A percentile compares a stretch with the other conserved stretches of the same genome.
phyloP scores from a whole-genome alignment of 164 flowering plant species.

The Tetrastigma voinierianum region DNA sequence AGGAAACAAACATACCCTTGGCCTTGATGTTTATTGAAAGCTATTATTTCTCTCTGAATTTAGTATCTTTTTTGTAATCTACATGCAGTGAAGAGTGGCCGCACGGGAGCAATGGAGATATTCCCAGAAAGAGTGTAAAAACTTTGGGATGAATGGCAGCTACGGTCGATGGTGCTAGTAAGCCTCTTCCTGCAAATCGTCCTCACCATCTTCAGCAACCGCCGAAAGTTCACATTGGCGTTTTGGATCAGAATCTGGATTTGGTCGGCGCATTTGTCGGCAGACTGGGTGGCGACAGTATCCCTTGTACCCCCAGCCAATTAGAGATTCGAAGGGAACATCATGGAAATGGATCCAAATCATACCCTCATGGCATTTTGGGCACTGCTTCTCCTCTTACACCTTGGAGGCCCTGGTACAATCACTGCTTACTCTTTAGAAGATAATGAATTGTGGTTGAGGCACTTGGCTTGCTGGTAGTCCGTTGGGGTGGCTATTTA shows the following conservation, averaged over 20 bases:
- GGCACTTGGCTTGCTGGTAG: constrained; percentile 13
- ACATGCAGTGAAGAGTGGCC: neutral
- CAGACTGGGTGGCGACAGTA: constrained; percentile 17
- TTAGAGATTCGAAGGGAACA: neutral
- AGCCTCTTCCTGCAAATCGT: constrained; percentile 19
- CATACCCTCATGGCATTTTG: constrained; percentile 9
- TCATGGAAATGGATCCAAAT: neutral
- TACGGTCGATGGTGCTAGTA: constrained; percentile 1
- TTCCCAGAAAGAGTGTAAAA: neutral
- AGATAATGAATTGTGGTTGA: constrained; percentile 29
- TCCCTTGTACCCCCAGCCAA: constrained; percentile 12
- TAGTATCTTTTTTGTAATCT: no score
- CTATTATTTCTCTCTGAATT: no score
- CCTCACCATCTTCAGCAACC: constrained; percentile 13
- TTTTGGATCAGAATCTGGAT: neutral
- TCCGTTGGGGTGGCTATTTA: neutral
- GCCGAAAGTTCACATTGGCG: constrained; percentile 1
- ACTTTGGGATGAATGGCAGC: constrained; percentile 19
- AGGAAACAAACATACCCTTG: no score
- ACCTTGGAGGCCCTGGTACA: constrained; percentile 30
- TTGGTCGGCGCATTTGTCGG: constrained; percentile 23
- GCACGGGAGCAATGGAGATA: neutral
- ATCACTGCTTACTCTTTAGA: constrained; percentile 32
- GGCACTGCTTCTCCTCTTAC: constrained; percentile 29
- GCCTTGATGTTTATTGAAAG: no score